These are phyloP conservation scores for Syzygium syzygioides DNA, from an alignment of 441 rosid genomes.

Conservation along the genomic window DNA sequence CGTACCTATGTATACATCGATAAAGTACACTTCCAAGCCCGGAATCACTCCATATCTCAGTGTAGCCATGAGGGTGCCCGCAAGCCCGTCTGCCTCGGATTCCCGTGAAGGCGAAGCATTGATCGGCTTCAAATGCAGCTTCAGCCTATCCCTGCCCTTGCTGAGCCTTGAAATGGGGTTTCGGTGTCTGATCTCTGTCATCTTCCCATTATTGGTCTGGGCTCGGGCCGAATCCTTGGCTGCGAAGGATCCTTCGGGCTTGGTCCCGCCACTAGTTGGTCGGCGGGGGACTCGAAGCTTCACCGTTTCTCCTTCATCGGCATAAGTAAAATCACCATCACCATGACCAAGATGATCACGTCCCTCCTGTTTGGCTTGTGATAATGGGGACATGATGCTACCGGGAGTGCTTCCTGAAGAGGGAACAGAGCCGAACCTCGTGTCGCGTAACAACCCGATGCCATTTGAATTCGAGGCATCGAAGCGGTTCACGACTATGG, in stretches of 20 bases:
- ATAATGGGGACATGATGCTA: background rate
- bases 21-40: slow-evolving; percentile 15
- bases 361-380: background rate
- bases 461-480: background rate
- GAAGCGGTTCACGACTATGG: background rate
- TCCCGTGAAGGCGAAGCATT: slow-evolving; percentile 8
- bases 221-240: slow-evolving; percentile 58
- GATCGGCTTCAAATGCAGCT: slow-evolving; percentile 2
- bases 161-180: slow-evolving; percentile 38
- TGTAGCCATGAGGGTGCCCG: slow-evolving; percentile 64
- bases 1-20: slow-evolving; percentile 7
- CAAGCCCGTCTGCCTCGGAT: slow-evolving; percentile 18
- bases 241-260: slow-evolving; percentile 34
- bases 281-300: slow-evolving; percentile 60
- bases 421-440: background rate
- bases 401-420: background rate
- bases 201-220: slow-evolving; percentile 56
- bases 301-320: slow-evolving; percentile 24
- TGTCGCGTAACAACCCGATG: background rate
- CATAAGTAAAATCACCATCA: background rate
- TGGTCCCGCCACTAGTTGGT: slow-evolving; percentile 15
- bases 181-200: slow-evolving; percentile 60
- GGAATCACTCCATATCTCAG: slow-evolving; percentile 69
- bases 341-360: background rate
- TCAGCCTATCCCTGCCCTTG: slow-evolving; percentile 7